Conservation (phyloP, 2,329 filamentous ascomycete species). For the Trichoderma hamatum region DNA sequence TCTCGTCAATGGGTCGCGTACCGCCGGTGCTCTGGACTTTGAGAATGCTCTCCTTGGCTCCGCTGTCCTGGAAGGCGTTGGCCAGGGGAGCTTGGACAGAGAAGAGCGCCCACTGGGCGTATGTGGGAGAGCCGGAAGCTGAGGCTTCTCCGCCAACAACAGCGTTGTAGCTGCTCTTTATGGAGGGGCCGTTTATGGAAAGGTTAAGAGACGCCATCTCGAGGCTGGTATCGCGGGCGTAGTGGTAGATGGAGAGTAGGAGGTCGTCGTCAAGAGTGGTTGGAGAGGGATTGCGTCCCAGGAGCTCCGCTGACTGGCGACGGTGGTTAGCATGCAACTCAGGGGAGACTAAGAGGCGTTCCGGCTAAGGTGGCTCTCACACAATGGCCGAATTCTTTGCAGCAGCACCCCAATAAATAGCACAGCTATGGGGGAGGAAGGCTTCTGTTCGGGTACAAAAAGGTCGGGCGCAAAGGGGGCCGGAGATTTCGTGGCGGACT, state of each 20-base stretch:
- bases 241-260: conserved; percentile 31
- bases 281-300: conserved; percentile 35
- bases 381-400: not conserved
- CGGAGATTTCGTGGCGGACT: conserved; percentile 22
- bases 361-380: not conserved
- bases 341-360: conserved; percentile 1
- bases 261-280: conserved; percentile 27
- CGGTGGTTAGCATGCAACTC: conserved; percentile 9
- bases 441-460: not conserved
- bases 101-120: conserved; percentile 92
- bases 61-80: conserved; percentile 88
- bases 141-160: conserved; percentile 57
- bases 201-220: conserved; percentile 79
- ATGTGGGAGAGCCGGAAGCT: conserved; percentile 71
- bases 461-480: conserved; percentile 17
- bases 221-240: conserved; percentile 26
- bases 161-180: conserved; percentile 75
- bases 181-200: conserved; percentile 78
- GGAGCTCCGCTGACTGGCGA: conserved; percentile 32
- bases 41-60: conserved; percentile 87
- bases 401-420: conserved; percentile 22
- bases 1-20: conserved; percentile 43
- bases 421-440: conserved; percentile 6
- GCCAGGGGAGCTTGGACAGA: conserved; percentile 88
- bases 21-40: conserved; percentile 93